Conservation (phyloP, 768 basidiomycete species). For the Strobilomyces confusus region DNA sequence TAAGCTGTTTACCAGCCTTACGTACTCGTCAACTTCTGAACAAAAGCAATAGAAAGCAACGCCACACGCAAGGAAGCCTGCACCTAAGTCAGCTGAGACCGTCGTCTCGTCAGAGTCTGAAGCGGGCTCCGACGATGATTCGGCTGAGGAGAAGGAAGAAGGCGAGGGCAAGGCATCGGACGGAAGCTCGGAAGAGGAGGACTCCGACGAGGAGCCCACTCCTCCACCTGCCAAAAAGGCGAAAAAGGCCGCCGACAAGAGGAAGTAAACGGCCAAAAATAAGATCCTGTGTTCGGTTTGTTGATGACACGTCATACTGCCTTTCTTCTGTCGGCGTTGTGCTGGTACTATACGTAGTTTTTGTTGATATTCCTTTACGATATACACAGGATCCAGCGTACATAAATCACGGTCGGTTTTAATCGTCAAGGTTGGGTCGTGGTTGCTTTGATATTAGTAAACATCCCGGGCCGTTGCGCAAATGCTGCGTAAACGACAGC, state of each 20-base stretch:
- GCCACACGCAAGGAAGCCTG: slow-evolving; percentile 7
- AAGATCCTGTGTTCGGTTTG: slow-evolving; percentile 8
- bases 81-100: slow-evolving; percentile 22
- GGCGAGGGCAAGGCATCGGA: slow-evolving; percentile 22
- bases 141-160: slow-evolving; percentile 21
- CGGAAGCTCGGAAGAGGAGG: slow-evolving; percentile 20
- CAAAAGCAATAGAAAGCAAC: slow-evolving; percentile 19
- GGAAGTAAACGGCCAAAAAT: slow-evolving; percentile 15
- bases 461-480: slow-evolving; percentile 3
- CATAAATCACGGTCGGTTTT: background rate
- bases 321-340: slow-evolving; percentile 5
- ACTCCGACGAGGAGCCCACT: slow-evolving; percentile 26
- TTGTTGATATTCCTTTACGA: slow-evolving; percentile 28
- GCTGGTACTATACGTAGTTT: slow-evolving; percentile 24
- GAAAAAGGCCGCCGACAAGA: slow-evolving; percentile 28
- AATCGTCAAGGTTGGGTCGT: background rate
- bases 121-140: slow-evolving; percentile 20
- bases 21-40: slow-evolving; percentile 14
- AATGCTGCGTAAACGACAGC: slow-evolving; percentile 26
- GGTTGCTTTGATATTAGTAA: no score
- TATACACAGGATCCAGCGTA: slow-evolving; percentile 13
- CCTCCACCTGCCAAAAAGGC: slow-evolving; percentile 30
- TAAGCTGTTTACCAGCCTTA: slow-evolving; percentile 14
- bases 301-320: slow-evolving; percentile 1
- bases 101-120: slow-evolving; percentile 33